A percentile compares a stretch with the other conserved stretches of the same genome.
Conservation (phyloP, 2,329 filamentous ascomycete genomes). For the Hawksworthiomyces lignivorus region DNA sequence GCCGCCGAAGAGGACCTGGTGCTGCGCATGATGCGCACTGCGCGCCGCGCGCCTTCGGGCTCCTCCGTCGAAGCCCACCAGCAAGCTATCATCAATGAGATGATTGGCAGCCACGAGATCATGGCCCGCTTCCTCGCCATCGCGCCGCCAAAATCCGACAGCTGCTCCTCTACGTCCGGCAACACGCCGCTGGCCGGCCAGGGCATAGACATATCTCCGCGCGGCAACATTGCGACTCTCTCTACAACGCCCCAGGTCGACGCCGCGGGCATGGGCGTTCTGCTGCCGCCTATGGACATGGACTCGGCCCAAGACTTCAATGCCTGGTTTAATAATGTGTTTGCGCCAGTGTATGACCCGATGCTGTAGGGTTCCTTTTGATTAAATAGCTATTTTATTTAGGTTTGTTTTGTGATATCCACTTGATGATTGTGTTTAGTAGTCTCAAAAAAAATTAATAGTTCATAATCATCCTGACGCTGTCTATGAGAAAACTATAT, state of each 20-base stretch:
- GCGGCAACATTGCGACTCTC: too few species aligned
- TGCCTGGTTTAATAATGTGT: constrained; percentile 11
- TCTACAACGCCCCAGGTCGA: too few species aligned
- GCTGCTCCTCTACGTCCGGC: background rate
- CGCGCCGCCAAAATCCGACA: constrained; percentile 1
- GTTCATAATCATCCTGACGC: too few species aligned
- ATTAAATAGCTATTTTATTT: constrained; percentile 17
- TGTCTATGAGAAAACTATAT: too few species aligned
- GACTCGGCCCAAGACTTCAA: constrained; percentile 9
- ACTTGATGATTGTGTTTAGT: too few species aligned
- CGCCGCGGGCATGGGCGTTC: background rate
- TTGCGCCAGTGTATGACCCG: constrained; percentile 5
- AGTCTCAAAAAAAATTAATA: too few species aligned
- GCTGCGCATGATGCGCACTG: constrained; percentile 13
- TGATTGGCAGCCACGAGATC: constrained; percentile 14
- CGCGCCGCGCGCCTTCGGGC: background rate
- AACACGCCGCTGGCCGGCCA: background rate
- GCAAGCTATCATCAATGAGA: constrained; percentile 13
- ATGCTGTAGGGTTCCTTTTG: too few species aligned
- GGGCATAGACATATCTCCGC: background rate
- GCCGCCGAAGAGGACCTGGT: constrained; percentile 16
- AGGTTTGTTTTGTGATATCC: too few species aligned
- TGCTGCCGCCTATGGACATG: constrained; percentile 6
- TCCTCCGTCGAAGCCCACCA: constrained; percentile 5
- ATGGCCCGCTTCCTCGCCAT: constrained; percentile 11